Percentiles rank a stretch among this genome's conserved stretches.
Conservation (phyloP, 768 basidiomycete genomes). For the Asterophora parasitica region DNA sequence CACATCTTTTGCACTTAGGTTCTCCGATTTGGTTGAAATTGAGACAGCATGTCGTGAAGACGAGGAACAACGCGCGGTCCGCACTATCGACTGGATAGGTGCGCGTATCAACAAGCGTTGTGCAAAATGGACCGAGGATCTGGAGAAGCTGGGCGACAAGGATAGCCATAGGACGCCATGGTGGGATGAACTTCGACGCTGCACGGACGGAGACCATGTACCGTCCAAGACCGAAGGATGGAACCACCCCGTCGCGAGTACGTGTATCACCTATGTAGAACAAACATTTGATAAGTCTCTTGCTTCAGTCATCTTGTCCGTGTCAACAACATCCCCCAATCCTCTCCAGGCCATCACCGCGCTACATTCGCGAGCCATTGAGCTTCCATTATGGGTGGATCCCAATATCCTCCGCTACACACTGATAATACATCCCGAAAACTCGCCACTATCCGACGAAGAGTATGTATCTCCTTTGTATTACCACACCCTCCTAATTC, state of each 20-base stretch:
- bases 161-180: slow-evolving; percentile 58
- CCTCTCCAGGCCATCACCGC: slow-evolving; percentile 75
- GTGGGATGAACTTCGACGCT: slow-evolving; percentile 83
- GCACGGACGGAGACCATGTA: slow-evolving; percentile 71
- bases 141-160: slow-evolving; percentile 42
- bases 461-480: slow-evolving; percentile 51
- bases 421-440: slow-evolving; percentile 69
- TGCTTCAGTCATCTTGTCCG: slow-evolving; percentile 67
- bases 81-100: slow-evolving; percentile 85
- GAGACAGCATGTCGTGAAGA: slow-evolving; percentile 74
- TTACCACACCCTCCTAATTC: neutral
- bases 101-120: slow-evolving; percentile 62
- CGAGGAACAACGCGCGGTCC: slow-evolving; percentile 71
- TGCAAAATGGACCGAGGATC: slow-evolving; percentile 66
- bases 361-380: slow-evolving; percentile 59
- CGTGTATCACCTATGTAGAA: slow-evolving; percentile 24
- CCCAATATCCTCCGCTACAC: slow-evolving; percentile 64
- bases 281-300: slow-evolving; percentile 11
- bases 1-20: slow-evolving; percentile 67
- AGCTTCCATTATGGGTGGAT: slow-evolving; percentile 83
- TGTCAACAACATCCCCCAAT: slow-evolving; percentile 78
- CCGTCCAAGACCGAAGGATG: slow-evolving; percentile 73
- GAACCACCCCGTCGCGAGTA: slow-evolving; percentile 84
- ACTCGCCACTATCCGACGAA: slow-evolving; percentile 68
- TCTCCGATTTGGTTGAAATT: slow-evolving; percentile 69